phyloP scores from a whole-genome alignment of 2,329 filamentous ascomycete genomes.

The Cryoendolithus antarcticus region DNA sequence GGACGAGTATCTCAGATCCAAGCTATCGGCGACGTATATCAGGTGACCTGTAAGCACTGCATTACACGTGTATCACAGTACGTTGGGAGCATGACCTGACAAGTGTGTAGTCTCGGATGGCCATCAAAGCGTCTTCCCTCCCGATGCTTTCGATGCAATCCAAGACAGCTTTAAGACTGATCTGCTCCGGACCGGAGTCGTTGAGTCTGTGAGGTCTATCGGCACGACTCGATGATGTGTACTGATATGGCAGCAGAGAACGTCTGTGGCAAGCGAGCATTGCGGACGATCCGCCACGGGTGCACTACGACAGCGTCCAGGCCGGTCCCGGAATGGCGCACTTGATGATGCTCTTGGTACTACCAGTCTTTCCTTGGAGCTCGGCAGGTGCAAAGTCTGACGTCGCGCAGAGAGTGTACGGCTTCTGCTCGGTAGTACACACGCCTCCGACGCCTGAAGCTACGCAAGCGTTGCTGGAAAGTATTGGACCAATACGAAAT shows the following conservation, averaged over 20 bases:
- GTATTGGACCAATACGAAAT: slow-evolving; percentile 73
- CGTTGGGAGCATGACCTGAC: slow-evolving; percentile 4
- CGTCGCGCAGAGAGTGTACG: slow-evolving; percentile 57
- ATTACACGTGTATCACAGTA: neutral
- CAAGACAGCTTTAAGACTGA: neutral
- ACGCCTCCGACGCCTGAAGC: slow-evolving; percentile 57
- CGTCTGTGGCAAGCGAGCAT: slow-evolving; percentile 16
- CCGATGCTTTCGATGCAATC: neutral
- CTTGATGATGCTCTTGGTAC: no score
- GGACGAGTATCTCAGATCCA: slow-evolving; percentile 5
- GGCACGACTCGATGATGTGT: neutral
- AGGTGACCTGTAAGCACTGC: slow-evolving; percentile 11
- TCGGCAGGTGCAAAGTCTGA: no score
- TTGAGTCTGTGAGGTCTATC: slow-evolving; percentile 9
- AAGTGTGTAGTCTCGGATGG: slow-evolving; percentile 11
- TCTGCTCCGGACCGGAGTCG: slow-evolving; percentile 6
- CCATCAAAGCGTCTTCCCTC: slow-evolving; percentile 10
- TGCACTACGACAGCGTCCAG: slow-evolving; percentile 11
- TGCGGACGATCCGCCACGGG: slow-evolving; percentile 13
- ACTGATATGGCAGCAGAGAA: slow-evolving; percentile 8
- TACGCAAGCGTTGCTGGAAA: slow-evolving; percentile 52
- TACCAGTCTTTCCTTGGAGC: no score
- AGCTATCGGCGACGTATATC: slow-evolving; percentile 1
- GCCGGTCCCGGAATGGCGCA: slow-evolving; percentile 12
- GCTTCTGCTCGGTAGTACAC: slow-evolving; percentile 65